Evolutionary conservation across 139 green algal species (phyloP), one percentile per base, ranked within the genome.

Genomic region (Ettlia oleoabundans): DNA sequence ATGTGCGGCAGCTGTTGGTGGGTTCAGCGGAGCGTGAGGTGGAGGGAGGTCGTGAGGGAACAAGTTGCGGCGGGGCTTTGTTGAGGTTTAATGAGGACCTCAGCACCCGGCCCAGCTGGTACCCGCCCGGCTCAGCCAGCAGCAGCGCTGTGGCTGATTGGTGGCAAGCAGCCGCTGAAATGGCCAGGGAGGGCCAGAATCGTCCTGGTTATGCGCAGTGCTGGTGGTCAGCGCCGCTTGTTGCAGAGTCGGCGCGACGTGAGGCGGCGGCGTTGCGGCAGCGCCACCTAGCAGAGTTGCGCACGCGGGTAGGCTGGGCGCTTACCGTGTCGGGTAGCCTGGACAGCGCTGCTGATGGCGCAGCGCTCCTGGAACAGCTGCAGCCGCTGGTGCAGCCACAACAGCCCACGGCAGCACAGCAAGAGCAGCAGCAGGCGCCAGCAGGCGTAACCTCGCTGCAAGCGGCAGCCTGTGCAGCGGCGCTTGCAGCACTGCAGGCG

Each of bases 51-150:
- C 7, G 69, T 38, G 8, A 61, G 8, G 28, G 41, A 40, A 18
- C 18, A 0, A 41, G 26, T 51, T 2, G n/a, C 24, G 10, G 24
- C 5, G 35, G 68, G 1, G 26, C 68, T 26, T 41, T 38, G 51
- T 78, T 94, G 63, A 82, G 89, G 0, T 97, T 95, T 82, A 95
- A 97, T 61, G 90, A 93, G 51, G 93, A 97, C 78, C 85, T 97
- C 7, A 77, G 69, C 24, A 89, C 80, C 0, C 81, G 94, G 21
- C 89, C 93, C n/a, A 41, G 65, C 2, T 97, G 93, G 93, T 84
- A 90, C 80, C 91, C 87, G 21, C 93, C 91, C 22, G 37, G 35
- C 26, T 33, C 70, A 28, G 18, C 32, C 37, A 22, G 61, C 80
- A 24, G 22, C 47, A n/a, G 37, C 80, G 41, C 43, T 26, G 63